Base-by-base conservation (phyloP, 2,329 filamentous ascomycete genomes). In the Alternaria viburni region DNA sequence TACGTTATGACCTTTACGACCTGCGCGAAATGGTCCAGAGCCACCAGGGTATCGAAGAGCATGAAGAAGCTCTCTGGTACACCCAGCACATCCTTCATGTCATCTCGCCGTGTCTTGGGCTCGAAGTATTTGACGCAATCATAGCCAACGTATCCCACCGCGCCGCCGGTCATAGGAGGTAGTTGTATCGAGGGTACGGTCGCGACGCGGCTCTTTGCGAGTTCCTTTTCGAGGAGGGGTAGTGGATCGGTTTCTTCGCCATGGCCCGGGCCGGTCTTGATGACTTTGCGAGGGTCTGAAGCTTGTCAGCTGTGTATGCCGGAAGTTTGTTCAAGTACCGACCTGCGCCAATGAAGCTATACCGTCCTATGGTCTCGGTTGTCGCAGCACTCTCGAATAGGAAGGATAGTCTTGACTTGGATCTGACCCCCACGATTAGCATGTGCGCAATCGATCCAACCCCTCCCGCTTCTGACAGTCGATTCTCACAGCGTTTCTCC, bases 101-200 rank as follows among this genome's bases (percentile, higher is more conserved):
- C 89, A 47, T 93, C 89, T 54, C 93, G 88, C 25, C 90, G 90
- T n/a, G 96, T 98, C 86, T 94, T 96, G 65, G 96, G 96, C 85
- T 99, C 96, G 72, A 99, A 99, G 82, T 98, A 98, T 76, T 91
- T 90, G 74, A 99, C 93, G 80, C 96, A 99, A 79, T 99, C 96
- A 77, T 99, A 99, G 57, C 94, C 94, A 6, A 98, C 93, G 79
- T 98, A 99, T 63, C 96, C 96, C 74, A 99, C 93, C 12, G 94
- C 96, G 54, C 96, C 96, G 44, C 94, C 96, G 0, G 92, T 93
- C 82, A 99, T 84, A 25, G 93, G 92, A 55, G 96, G 96, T 41
- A 99, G 86, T 73, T 87, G 88, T 74, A 98, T 83, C 1, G 90
- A 92, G 0, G 96, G 94, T 4, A 99, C 88, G 44, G 92, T 88